phyloP scores from a whole-genome alignment of 140 eudicot genomes.

The Flaveria floridana region DNA sequence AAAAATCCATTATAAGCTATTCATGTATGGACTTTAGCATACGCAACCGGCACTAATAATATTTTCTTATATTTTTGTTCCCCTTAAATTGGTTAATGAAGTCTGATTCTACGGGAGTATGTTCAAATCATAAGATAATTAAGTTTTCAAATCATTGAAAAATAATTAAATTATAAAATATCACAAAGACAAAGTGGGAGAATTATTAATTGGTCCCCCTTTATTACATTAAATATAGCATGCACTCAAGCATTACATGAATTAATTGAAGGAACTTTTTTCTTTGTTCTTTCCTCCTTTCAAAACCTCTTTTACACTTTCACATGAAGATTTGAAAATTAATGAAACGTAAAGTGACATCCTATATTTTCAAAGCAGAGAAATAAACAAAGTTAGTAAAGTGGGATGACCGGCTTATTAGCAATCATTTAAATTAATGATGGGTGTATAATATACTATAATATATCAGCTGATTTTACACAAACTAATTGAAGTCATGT shows the following conservation, averaged over 20 bases:
- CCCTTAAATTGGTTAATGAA: neutral
- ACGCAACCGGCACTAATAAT: no score
- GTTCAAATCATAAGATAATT: neutral
- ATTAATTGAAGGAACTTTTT: neutral
- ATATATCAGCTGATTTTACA: no score
- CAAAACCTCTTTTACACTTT: neutral
- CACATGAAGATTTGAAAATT: neutral
- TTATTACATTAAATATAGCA: conserved; percentile 25
- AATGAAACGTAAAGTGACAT: neutral
- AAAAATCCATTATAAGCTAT: no score
- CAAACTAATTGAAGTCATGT: no score
- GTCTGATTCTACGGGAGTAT: neutral
- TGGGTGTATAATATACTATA: no score
- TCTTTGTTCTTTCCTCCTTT: neutral
- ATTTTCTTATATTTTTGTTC: neutral
- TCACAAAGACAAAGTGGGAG: neutral
- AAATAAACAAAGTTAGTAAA: neutral
- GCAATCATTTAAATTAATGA: no score
- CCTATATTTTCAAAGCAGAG: neutral
- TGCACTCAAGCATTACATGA: conserved; percentile 20
- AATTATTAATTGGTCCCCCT: conserved; percentile 27
- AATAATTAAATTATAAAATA: conserved; percentile 20
- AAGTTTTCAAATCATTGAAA: conserved; percentile 11
- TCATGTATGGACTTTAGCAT: no score
- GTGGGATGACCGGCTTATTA: neutral